Base-by-base conservation (phyloP, 192 early-diverging fungal species). In the Lobosporangium transversale region DNA sequence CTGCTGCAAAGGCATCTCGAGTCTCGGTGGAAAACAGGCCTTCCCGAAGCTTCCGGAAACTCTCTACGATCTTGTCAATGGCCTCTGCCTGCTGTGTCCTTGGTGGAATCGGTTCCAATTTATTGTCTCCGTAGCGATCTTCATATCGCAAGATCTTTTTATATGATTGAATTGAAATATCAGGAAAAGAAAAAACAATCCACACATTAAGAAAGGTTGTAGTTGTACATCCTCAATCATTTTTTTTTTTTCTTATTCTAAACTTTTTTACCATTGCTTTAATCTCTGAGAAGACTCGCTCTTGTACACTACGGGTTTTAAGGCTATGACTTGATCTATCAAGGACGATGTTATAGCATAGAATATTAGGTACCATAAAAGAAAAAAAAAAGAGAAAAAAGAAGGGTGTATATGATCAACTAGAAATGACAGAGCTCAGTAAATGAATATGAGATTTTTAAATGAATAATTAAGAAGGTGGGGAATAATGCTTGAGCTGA, bases 241-340 rank as follows among this genome's bases (percentile, higher is more conserved):
- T 14, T 14, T 40, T 40, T 40, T 40, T 40, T 40, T 10, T 7
- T 40, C 8, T 40, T 40, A 14, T 40, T 40, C 8, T 10, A 10
- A 14, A 14, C 14, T 40, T 40, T 40, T 21, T 66, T 76, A 76
- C 73, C 73, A 76, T 76, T 3, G 32, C 45, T 67, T 76, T 67
- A 62, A 76, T 76, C 65, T 76, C 73, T 51, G 43, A 23, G 60
- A 76, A 67, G 62, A 76, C 64, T 26, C 48, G 73, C 23, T 76
- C 73, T 32, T 76, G 73, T 48, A 76, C 54, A 56, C 44, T 53
- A 47, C 65, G 63, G 26, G 58, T 32, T 58, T 76, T 76, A 29
- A 76, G n/a, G 54, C 73, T 76, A 67, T 57, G 51, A 21, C 59
- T 67, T 67, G 73, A 55, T 62, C 73, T 76, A 76, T 75, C 21